These are phyloP conservation scores for Yamadazyma ubonensis DNA, from an alignment of 805 yeast genomes.

Conservation along the genomic window DNA sequence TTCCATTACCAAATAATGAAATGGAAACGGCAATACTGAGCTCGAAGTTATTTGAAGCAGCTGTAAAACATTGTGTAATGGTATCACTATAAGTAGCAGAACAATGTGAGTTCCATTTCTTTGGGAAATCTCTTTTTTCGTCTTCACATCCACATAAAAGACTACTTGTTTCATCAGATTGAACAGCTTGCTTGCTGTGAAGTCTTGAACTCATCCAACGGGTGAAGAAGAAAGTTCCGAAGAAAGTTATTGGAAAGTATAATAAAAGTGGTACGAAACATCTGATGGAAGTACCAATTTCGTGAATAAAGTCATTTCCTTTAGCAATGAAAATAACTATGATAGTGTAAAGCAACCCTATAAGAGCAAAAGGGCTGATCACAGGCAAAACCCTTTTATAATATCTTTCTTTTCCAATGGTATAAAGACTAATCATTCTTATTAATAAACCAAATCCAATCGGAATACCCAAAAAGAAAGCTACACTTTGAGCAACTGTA, in stretches of 20 bases:
- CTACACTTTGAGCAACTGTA: constrained; percentile 49
- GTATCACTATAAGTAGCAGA: constrained; percentile 41
- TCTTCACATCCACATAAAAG: constrained; percentile 43
- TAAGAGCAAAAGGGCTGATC: constrained; percentile 49
- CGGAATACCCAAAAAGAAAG: constrained; percentile 55
- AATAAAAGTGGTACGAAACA: constrained; percentile 49
- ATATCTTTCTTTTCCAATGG: constrained; percentile 32
- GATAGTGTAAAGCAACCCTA: constrained; percentile 53
- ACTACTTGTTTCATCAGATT: constrained; percentile 14
- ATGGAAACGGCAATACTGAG: constrained; percentile 54
- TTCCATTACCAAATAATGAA: constrained; percentile 50
- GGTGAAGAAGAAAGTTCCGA: constrained; percentile 38
- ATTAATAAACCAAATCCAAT: constrained; percentile 45
- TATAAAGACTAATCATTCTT: constrained; percentile 26
- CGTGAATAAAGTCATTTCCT: constrained; percentile 47
- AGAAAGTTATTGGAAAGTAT: constrained; percentile 51
- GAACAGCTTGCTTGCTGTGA: not conserved
- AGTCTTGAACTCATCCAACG: constrained; percentile 18
- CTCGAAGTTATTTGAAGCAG: constrained; percentile 59
- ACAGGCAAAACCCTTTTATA: constrained; percentile 36
- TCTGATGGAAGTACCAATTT: constrained; percentile 49
- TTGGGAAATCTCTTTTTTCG: constrained; percentile 6
- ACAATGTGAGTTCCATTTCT: constrained; percentile 29
- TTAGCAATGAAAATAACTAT: constrained; percentile 50
- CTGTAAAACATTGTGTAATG: constrained; percentile 54